Base-by-base conservation (phyloP, 768 basidiomycete genomes). In the Cubamyces sp. region DNA sequence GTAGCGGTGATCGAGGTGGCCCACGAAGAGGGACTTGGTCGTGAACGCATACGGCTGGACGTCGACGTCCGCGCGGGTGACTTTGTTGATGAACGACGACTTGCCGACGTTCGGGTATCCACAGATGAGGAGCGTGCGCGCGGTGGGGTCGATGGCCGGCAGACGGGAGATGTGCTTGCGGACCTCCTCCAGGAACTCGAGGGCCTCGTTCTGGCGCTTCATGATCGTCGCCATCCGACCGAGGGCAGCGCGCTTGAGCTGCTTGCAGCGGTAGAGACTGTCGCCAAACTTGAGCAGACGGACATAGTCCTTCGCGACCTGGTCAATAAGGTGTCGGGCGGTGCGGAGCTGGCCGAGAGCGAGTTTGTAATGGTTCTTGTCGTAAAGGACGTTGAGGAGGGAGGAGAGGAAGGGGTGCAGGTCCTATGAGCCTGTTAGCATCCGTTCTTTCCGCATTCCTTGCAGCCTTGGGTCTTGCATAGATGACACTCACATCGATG, bases 211-310 rank as follows among this genome's bases (percentile, higher is more conserved):
- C 81, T 98, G 97, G 37, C 97, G 87, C 69, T 87, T 86, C 96
- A 99, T 98, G 77, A 99, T 86, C 8, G 97, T 99, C 15, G 97
- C 97, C 97, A 99, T 98, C 41, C 96, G 94, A 80, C 97, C 97
- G 62, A 99, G 87, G 8, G 96, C 96, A 60, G 97, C 97, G 67
- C 85, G 87, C 79, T 99, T 99, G 51, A 99, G 87, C 82, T 98
- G 96, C 78, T 99, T 99, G 76, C 97, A 98, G 60, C 97, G 86
- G 78, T 98, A 99, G 65, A 99, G 77, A 73, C 91, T 93, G 81
- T 98, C 97, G 56, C 96, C 97, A 70, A 99, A 99, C 74, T 99
- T 98, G 71, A 99, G 85, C 57, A 99, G 80, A 60, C 96, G 90
- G 65, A 92, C 90, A 76, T 98, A 98, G 75, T 99, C 97, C 74